Percentiles rank a stretch among this genome's conserved stretches.
Evolutionary conservation across 768 basidiomycete genomes (phyloP).

Genomic region (Mycena floridula): DNA sequence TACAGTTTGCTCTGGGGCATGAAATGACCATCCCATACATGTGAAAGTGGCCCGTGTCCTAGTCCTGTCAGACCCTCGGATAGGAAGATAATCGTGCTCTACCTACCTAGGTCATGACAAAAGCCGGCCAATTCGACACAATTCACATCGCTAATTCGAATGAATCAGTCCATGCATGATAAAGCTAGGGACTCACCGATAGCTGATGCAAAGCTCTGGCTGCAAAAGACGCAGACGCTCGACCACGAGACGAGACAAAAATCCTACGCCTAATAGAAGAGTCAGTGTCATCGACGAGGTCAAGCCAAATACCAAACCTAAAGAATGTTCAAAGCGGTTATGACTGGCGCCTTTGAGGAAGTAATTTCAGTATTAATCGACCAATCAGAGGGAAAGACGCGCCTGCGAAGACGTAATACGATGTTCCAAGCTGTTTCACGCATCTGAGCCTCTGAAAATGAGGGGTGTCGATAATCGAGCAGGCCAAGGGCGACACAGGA

Average conservation of each 20-base stretch:
- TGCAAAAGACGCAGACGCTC: conserved; percentile 52
- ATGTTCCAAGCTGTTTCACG: conserved; percentile 77
- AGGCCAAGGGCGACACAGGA: too few species aligned
- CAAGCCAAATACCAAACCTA: conserved; percentile 42
- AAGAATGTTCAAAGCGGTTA: conserved; percentile 77
- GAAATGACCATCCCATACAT: conserved; percentile 74
- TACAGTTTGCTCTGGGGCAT: conserved; percentile 57
- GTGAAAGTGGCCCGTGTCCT: conserved; percentile 81
- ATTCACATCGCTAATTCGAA: conserved; percentile 63
- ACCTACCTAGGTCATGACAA: conserved; percentile 82
- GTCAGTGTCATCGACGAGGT: conserved; percentile 2
- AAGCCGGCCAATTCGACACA: conserved; percentile 79
- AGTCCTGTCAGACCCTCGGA: too few species aligned
- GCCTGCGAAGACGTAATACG: conserved; percentile 70
- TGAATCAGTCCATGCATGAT: too few species aligned
- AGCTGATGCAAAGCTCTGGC: conserved; percentile 56
- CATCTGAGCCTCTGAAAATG: conserved; percentile 75
- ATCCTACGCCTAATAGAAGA: conserved; percentile 57
- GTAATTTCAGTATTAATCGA: too few species aligned
- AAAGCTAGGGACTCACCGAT: too few species aligned
- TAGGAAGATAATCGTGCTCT: too few species aligned
- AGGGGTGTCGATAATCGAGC: too few species aligned
- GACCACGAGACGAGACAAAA: conserved; percentile 62
- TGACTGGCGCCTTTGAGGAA: conserved; percentile 78
- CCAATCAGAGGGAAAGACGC: too few species aligned